Evolutionary conservation across 805 yeast species (phyloP), one percentile per base, ranked within the genome.

Genomic region (Alloascoidea hylecoeti): DNA sequence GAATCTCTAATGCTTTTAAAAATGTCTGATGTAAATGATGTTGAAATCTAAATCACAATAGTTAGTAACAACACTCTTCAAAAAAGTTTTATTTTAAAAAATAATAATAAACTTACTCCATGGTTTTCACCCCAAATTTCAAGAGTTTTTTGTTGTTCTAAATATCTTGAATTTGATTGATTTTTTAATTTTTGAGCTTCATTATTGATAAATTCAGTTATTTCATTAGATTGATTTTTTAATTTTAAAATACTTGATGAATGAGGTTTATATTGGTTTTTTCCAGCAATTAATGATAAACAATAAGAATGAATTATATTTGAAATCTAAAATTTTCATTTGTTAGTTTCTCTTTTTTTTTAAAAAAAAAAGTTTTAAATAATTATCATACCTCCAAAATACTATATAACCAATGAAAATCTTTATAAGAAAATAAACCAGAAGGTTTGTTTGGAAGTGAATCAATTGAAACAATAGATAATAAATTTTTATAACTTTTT

Each of bases 51-150:
- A 12, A 35, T 27, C 18, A 23, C n/a, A n/a, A n/a, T n/a, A n/a
- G n/a, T n/a, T n/a, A n/a, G n/a, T n/a, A n/a, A n/a, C n/a, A n/a
- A n/a, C n/a, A n/a, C n/a, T n/a, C n/a, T n/a, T n/a, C n/a, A n/a
- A n/a, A n/a, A n/a, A 23, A 23, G 13, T 9, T 23, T 23, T 23
- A n/a, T 9, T 23, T 23, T 9, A n/a, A 9, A n/a, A 9, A 23
- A 23, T 9, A n/a, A 23, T 23, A 23, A 23, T 23, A 23, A 9
- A 23, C 30, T 9, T 23, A 23, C 30, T 23, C n/a, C 13, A 23
- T 27, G 15, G 14, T 38, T 39, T 17, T 39, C 38, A 12, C 47
- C 47, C 52, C 52, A 48, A 15, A 37, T 33, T 4, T 30, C 37
- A 18, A 48, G 35, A 16, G 27, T 35, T 14, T 48, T 41, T 16